phyloP scores from a whole-genome alignment of 345 rosid genomes.

The Capsella bursapastoris region DNA sequence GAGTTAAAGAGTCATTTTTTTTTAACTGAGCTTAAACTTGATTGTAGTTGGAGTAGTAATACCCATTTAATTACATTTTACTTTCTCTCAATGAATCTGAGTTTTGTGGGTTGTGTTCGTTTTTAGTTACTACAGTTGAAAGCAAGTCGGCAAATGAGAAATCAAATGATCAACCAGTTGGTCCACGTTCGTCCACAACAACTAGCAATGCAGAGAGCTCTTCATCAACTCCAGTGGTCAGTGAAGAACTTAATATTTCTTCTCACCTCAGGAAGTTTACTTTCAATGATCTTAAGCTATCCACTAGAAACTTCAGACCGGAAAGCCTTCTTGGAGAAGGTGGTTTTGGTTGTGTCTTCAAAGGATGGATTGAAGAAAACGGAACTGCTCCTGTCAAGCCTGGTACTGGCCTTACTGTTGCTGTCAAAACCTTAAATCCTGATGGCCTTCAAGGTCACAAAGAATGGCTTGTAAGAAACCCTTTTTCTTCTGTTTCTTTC shows the following conservation, averaged over 20 bases:
- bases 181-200: conserved; percentile 66
- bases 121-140: conserved; percentile 51
- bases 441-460: conserved; percentile 99
- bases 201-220: conserved; percentile 84
- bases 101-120: conserved; percentile 17
- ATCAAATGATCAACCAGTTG: conserved; percentile 71
- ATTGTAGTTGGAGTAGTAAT: background rate
- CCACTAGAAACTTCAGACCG: conserved; percentile 94
- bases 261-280: conserved; percentile 80
- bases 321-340: conserved; percentile 99
- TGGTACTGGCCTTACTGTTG: conserved; percentile 97
- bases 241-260: conserved; percentile 84
- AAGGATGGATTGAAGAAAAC: conserved; percentile 97
- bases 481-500: conserved; percentile 16
- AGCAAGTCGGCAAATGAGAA: conserved; percentile 75
- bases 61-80: conserved; percentile 8
- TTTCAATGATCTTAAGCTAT: conserved; percentile 88
- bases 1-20: background rate
- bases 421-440: conserved; percentile 95
- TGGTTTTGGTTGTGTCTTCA: conserved; percentile 96
- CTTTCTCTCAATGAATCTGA: conserved; percentile 26
- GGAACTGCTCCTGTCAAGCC: conserved; percentile 99
- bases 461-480: conserved; percentile 87
- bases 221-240: conserved; percentile 81
- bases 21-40: conserved; percentile 11